These are phyloP conservation scores for Hymenoscyphus fructigenus DNA, from an alignment of 2,329 filamentous ascomycete genomes.

Conservation along the genomic window DNA sequence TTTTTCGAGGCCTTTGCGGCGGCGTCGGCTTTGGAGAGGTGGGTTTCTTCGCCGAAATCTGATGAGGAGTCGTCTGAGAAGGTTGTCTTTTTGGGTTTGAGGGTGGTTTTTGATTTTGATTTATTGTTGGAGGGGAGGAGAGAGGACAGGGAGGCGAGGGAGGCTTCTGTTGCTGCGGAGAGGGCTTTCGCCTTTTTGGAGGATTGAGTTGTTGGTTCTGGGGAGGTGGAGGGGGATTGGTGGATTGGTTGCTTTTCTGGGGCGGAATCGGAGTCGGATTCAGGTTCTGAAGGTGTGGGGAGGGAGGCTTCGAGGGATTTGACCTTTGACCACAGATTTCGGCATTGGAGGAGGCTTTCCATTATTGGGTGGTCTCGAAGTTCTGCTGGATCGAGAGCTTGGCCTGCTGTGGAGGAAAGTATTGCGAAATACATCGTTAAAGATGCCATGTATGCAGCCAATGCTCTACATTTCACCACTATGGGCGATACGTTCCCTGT, in stretches of 20 bases:
- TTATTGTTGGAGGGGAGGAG: constrained; percentile 25
- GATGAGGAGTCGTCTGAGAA: constrained; percentile 50
- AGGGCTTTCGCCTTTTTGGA: constrained; percentile 39
- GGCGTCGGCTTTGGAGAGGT: constrained; percentile 70
- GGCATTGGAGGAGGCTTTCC: constrained; percentile 76
- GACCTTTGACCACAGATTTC: constrained; percentile 75
- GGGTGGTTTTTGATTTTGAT: constrained; percentile 26
- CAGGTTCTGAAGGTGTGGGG: constrained; percentile 35
- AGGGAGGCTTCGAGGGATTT: constrained; percentile 55
- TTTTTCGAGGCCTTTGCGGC: constrained; percentile 87
- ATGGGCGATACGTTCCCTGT: constrained; percentile 5
- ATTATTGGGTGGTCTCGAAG: constrained; percentile 90
- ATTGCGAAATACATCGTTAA: constrained; percentile 94
- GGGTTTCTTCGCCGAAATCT: constrained; percentile 84
- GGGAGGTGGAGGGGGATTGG: constrained; percentile 18
- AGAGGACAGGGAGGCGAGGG: constrained; percentile 44
- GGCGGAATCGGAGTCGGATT: constrained; percentile 23
- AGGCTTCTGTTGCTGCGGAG: constrained; percentile 38
- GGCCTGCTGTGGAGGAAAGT: constrained; percentile 71
- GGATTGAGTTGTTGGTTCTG: constrained; percentile 40
- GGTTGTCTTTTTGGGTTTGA: constrained; percentile 46
- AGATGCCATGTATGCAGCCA: constrained; percentile 82
- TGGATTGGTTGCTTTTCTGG: constrained; percentile 8
- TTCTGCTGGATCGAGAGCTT: constrained; percentile 71
- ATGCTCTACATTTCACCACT: constrained; percentile 72